These are phyloP conservation scores for Ceratobasidium sp. DNA, from an alignment of 1,284 basidiomycete genomes.

Conservation along the genomic window DNA sequence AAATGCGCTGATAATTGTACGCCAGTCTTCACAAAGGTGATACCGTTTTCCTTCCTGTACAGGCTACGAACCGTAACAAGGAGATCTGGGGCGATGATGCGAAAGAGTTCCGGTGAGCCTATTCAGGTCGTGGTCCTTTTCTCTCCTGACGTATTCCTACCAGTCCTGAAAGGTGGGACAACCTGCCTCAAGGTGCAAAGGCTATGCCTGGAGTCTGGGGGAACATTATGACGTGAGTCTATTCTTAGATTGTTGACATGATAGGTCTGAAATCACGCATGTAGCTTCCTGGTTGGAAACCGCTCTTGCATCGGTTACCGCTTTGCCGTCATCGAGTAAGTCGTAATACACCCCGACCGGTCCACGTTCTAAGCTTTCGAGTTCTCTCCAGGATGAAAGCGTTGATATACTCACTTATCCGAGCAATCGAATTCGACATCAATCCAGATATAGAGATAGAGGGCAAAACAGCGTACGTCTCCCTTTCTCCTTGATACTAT, in stretches of 20 bases:
- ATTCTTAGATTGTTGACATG: not conserved
- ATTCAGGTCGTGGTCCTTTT: not conserved
- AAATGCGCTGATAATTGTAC: not conserved
- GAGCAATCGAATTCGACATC: slow-evolving; percentile 30
- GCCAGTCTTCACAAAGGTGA: slow-evolving; percentile 16
- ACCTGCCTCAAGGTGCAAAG: slow-evolving; percentile 58
- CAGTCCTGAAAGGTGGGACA: slow-evolving; percentile 69
- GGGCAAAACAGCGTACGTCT: not conserved
- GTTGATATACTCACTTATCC: slow-evolving; percentile 17
- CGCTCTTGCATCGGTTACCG: slow-evolving; percentile 71
- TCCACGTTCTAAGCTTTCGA: not conserved
- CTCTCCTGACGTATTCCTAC: not conserved
- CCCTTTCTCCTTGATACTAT: no score
- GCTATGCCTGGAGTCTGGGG: slow-evolving; percentile 68
- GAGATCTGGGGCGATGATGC: slow-evolving; percentile 43
- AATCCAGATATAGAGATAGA: slow-evolving; percentile 9
- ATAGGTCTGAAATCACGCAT: not conserved
- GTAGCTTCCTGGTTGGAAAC: slow-evolving; percentile 49
- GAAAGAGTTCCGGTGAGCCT: slow-evolving; percentile 40
- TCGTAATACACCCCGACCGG: no score
- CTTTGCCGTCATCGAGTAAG: slow-evolving; percentile 72
- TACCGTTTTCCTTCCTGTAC: slow-evolving; percentile 24
- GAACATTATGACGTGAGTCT: slow-evolving; percentile 65
- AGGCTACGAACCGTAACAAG: slow-evolving; percentile 36
- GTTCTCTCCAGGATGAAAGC: slow-evolving; percentile 18